A percentile compares a stretch with the other conserved stretches of the same genome.
These are phyloP conservation scores for Digitaria exilis DNA, from an alignment of 202 grass and related monocot species.

Conservation along the genomic window DNA sequence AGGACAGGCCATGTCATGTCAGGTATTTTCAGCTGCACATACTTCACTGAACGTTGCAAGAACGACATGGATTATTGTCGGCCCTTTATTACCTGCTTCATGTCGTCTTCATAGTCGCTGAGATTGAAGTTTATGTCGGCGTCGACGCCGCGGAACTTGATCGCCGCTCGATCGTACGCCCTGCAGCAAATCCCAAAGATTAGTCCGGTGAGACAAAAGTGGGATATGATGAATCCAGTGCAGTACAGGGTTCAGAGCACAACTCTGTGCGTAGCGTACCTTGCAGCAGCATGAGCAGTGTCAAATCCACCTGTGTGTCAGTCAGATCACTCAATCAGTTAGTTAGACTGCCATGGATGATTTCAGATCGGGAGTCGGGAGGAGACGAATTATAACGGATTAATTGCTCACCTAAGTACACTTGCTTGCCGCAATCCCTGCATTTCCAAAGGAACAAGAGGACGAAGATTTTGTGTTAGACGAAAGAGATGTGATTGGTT, in stretches of 20 bases:
- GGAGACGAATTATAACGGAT: background rate
- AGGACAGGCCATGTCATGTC: background rate
- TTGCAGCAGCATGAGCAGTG: slow-evolving; percentile 95
- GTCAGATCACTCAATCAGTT: slow-evolving; percentile 25
- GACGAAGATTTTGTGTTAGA: background rate
- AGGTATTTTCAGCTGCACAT: slow-evolving; percentile 19
- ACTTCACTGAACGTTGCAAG: slow-evolving; percentile 15
- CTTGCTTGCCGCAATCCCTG: slow-evolving; percentile 99
- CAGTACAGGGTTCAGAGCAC: background rate
- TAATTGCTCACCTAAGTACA: slow-evolving; percentile 78
- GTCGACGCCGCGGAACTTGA: slow-evolving; percentile 94
- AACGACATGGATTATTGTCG: background rate
- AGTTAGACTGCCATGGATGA: too few species aligned
- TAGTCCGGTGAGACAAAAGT: background rate
- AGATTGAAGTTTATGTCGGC: slow-evolving; percentile 98
- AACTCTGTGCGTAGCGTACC: slow-evolving; percentile 56
- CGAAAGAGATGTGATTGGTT: background rate
- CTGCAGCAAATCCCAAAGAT: slow-evolving; percentile 43
- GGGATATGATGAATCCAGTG: slow-evolving; percentile 3
- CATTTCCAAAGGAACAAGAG: slow-evolving; percentile 35
- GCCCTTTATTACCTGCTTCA: slow-evolving; percentile 76
- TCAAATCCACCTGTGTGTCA: slow-evolving; percentile 91
- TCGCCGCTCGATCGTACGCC: slow-evolving; percentile 93
- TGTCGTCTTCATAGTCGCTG: slow-evolving; percentile 91
- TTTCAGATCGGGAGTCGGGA: slow-evolving; percentile 28